Evolutionary conservation across 495 filamentous ascomycete genomes (phyloP), one percentile per base, ranked within the genome.

Genomic region (Sordaria brevicollis): DNA sequence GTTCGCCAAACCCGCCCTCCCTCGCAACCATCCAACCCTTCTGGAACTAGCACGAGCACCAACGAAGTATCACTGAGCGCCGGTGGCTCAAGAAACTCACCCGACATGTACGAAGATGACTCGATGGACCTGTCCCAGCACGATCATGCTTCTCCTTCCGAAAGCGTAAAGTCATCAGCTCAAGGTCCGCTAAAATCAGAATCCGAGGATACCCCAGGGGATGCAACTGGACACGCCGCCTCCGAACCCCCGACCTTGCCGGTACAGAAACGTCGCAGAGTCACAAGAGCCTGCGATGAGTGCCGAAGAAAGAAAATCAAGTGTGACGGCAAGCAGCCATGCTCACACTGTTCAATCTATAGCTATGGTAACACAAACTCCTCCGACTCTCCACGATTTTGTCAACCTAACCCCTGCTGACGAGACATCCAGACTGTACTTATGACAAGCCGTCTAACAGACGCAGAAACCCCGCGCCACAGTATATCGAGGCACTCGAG

Each of bases 281-380:
- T 97, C 35, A 96, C 93, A 43, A 85, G 94, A 69, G 94, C 94
- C 19, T 97, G 94, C 83, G 95, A 98, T 77, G 96, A 99, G 78
- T 99, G 94, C 77, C 87, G 95, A 65, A 85, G 95, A 74, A 99
- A 99, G 81, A 99, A 99, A 80, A 97, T 98, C 79, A 99, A 97
- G 80, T 98, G 94, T 76, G 94, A 97, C 77, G 95, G 95, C 69
- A 96, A 96, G 81, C 93, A 97, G 79, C 96, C 95, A 9, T 99
- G 95, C 79, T 97, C 95, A 2, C 95, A 97, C 79, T 99, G 95
- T 81, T 96, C 93, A 7, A 93, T 97, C 39, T 98, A 99, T 80
- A 96, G 92, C 79, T 99, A 98, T 84, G 95, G 95, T 99, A 86
- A 80, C 87, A 79, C 54, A 68, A 65, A 43, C 69, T 25, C 49